Base-by-base conservation (phyloP, 2,329 filamentous ascomycete species). In the Phyllosticta citribraziliensis region DNA sequence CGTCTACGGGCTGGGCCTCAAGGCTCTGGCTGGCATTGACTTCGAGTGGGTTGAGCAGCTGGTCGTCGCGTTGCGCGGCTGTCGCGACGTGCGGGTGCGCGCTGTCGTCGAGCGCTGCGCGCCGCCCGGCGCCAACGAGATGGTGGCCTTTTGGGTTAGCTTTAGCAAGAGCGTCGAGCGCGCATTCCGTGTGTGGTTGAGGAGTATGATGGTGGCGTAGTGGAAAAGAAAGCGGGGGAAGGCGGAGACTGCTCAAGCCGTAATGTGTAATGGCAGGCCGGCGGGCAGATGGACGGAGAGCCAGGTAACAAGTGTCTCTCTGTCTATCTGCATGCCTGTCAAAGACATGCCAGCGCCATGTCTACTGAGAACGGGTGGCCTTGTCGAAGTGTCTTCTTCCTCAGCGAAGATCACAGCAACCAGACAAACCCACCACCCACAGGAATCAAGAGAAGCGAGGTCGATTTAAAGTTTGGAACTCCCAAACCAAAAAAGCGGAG, bases 111-210 rank as follows among this genome's bases (percentile, higher is more conserved):
- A 82, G 64, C 76, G 80, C 65, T 80, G 82, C 69, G 78, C 81
- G 2, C 72, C 76, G 25, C 80, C 81, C 1, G 76, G 19, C 54
- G 52, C 77, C 60, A 82, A 79, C 19, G 78, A 79, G 61, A 78
- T 77, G 53, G 81, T 84, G 78, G 76, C 81, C 3, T 78, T 84
- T 63, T 85, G 82, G 68, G 80, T 84, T 2, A 79, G 82, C 24
- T 83, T 87, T 64, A 85, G 83, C 30, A 78, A 78, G 35, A 85
- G 83, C 59, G 80, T 87, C 19, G 80, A 84, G 64, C 78, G 71
- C 6, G 80, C 80, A 2, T 79, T 86, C 69, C 73, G 76, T 50
- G 79, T 82, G 62, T 86, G 80, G 69, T 68, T 85, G 63, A 71
- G 68, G 59, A 67, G 66, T 2, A 70, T 72, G 51, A 72, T 81